Base-by-base conservation (phyloP, 2,329 filamentous ascomycete species). In the Fusarium liriodendri region DNA sequence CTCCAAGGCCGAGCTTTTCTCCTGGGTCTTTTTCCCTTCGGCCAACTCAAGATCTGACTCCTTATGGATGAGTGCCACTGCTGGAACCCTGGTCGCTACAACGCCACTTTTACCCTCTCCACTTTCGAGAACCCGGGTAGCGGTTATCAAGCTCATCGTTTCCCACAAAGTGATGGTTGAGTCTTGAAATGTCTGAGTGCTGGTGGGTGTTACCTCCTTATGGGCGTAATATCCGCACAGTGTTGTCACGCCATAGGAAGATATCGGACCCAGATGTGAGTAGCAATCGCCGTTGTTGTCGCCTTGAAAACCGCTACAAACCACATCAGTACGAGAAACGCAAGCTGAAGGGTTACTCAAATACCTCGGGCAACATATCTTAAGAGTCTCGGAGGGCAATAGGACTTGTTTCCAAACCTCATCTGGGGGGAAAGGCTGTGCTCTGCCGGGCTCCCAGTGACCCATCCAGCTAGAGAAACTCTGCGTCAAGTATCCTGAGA, bases 361-460 rank as follows among this genome's bases (percentile, higher is more conserved):
- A 27, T 69, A 74, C 77, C 67, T 77, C 20, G 75, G 76, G 20
- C 76, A 78, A 38, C 75, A 79, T 54, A 70, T 73, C 3, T 63
- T 68, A 3, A 77, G n/a, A 29, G 75, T 74, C 65, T 77, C 77
- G 4, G 65, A 67, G 29, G 38, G 18, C 14, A 40, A 40, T 14
- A 74, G 54, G 2, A 72, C 60, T 5, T 66, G 10, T 3, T 55
- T 20, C 64, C 65, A 76, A 8, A 66, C 54, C 6, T 70, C 22
- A 4, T n/a, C 50, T 25, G 60, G 60, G 18, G 40, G 52, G 9
- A 37, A 52, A 27, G 72, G 65, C 14, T 71, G 33, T n/a, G 22
- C 18, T 16, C 33, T 40, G 13, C 50, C 42, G 13, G 57, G 45
- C 6, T 47, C 62, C n/a, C 60, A 40, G 4, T 20, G 10, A 14